Conservation (phyloP, 495 filamentous ascomycete genomes). For the Mytilinidion resinicola region DNA sequence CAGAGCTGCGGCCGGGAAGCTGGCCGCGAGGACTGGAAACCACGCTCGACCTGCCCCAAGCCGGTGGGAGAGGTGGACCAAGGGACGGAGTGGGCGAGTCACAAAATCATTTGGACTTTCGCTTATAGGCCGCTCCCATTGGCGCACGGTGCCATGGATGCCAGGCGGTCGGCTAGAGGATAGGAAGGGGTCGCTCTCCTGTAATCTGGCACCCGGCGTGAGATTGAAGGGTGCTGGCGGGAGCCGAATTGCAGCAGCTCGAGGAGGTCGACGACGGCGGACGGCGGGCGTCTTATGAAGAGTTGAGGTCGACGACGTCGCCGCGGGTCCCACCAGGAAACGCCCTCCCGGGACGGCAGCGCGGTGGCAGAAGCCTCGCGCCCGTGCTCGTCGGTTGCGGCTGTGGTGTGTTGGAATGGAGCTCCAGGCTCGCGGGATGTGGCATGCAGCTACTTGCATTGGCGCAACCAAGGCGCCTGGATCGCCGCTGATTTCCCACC, state of each 20-base stretch:
- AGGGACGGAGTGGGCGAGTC: constrained; percentile 8
- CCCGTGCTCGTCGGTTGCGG: constrained; percentile 13
- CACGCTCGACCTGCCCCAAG: too few relatives aligned
- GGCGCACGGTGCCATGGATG: constrained; percentile 3
- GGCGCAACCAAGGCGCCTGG: constrained; percentile 16
- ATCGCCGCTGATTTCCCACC: constrained; percentile 22
- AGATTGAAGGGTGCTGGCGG: constrained; percentile 1
- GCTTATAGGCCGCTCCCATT: constrained; percentile 13
- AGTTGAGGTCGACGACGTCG: too few relatives aligned
- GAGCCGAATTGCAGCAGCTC: background rate
- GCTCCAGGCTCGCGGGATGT: constrained; percentile 9
- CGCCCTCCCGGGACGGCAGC: constrained; percentile 2
- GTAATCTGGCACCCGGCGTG: constrained; percentile 6
- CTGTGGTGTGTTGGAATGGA: constrained; percentile 4
- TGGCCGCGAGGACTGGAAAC: background rate
- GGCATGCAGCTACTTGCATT: constrained; percentile 12
- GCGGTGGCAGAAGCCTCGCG: constrained; percentile 4
- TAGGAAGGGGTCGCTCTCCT: constrained; percentile 18
- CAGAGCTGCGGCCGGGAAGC: background rate
- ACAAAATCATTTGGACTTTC: constrained; percentile 18
- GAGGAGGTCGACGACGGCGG: background rate
- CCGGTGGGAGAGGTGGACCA: too few relatives aligned
- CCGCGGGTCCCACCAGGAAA: constrained; percentile 6
- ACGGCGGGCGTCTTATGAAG: too few relatives aligned
- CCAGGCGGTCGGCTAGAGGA: constrained; percentile 10